Percentiles rank a stretch among this genome's conserved stretches.
Conservation (phyloP, 345 rosid genomes). For the Salix arbutifolia region DNA sequence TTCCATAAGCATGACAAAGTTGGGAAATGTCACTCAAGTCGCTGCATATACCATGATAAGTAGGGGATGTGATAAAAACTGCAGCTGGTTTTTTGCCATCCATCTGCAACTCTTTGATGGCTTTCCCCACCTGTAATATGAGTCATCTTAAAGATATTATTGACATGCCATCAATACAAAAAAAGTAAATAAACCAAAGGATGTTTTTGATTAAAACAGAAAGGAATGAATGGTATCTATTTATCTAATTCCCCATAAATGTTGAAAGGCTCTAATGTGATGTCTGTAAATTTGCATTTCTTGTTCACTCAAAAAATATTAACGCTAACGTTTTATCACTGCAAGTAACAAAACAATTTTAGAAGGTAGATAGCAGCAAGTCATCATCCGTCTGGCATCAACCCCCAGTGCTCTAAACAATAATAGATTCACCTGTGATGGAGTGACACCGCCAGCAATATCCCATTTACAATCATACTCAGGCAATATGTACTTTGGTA, state of each 20-base stretch:
- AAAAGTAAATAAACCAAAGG: background rate
- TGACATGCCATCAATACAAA: background rate
- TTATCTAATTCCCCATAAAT: background rate
- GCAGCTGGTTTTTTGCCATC: constrained; percentile 50
- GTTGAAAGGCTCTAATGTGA: background rate
- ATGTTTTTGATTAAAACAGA: no score
- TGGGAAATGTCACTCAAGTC: constrained; percentile 40
- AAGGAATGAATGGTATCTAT: no score
- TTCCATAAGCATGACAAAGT: constrained; percentile 42
- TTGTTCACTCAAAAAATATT: background rate
- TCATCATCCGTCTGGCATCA: no score
- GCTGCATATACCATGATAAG: constrained; percentile 65
- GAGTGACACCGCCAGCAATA: constrained; percentile 40
- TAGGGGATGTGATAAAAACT: constrained; percentile 59
- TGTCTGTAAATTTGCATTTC: no score
- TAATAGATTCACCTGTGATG: constrained; percentile 34
- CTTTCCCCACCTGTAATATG: constrained; percentile 40
- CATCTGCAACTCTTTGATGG: constrained; percentile 41
- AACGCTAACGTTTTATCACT: background rate
- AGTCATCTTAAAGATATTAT: background rate
- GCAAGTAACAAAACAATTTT: background rate
- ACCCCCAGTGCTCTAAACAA: background rate
- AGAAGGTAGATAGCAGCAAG: background rate
- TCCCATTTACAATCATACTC: constrained; percentile 49
- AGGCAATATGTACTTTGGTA: constrained; percentile 51